A percentile compares a stretch with the other conserved stretches of the same genome.
Conservation (phyloP, 1,284 basidiomycete species). For the Spongiforma sp. region DNA sequence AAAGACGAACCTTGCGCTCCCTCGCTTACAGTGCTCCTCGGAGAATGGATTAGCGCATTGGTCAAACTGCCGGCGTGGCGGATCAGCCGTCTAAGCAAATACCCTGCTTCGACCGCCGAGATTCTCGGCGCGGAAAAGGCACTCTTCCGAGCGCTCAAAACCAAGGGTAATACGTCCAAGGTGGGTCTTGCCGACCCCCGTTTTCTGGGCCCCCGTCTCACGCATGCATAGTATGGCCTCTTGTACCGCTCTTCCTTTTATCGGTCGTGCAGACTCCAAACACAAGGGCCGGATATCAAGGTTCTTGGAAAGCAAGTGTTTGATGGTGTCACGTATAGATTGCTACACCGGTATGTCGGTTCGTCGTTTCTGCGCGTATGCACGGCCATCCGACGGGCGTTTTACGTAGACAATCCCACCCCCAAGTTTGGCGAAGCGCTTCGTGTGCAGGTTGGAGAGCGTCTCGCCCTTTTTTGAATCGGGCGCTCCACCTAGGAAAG, state of each 20-base stretch:
- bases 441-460: constrained; percentile 94
- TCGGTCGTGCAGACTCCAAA: constrained; percentile 93
- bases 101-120: constrained; percentile 98
- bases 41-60: constrained; percentile 95
- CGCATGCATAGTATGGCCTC: constrained; percentile 75
- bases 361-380: neutral
- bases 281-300: constrained; percentile 98
- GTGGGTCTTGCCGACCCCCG: constrained; percentile 78
- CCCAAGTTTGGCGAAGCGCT: constrained; percentile 96
- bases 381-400: neutral
- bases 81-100: constrained; percentile 92
- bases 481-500: constrained; percentile 83
- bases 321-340: constrained; percentile 97
- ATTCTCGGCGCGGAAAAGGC: constrained; percentile 99
- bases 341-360: constrained; percentile 81
- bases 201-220: neutral
- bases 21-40: constrained; percentile 94
- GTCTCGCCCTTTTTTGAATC: constrained; percentile 95
- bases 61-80: constrained; percentile 98
- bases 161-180: constrained; percentile 99
- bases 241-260: constrained; percentile 96
- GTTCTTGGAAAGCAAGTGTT: constrained; percentile 99
- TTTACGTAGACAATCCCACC: constrained; percentile 83
- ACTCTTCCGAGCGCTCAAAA: constrained; percentile 97
- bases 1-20: constrained; percentile 97